phyloP scores from a whole-genome alignment of 2,329 filamentous ascomycete genomes.

The Phialophora macrospora region DNA sequence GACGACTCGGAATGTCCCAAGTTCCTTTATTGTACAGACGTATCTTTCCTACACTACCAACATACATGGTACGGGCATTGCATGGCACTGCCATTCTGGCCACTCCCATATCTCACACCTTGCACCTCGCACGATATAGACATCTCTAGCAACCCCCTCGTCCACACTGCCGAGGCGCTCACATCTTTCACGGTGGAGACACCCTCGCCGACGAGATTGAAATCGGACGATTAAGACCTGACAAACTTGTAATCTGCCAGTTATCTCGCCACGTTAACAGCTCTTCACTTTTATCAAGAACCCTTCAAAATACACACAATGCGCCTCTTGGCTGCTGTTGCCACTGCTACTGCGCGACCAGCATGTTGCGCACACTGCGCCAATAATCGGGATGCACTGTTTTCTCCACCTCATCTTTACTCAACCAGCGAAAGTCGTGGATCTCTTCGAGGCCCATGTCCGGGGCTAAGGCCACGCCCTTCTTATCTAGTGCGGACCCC shows the following conservation, averaged over 20 bases:
- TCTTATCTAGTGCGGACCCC: conserved; percentile 6
- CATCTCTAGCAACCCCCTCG: neutral
- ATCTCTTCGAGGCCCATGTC: conserved; percentile 55
- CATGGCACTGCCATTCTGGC: neutral
- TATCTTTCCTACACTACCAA: neutral
- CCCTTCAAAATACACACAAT: neutral
- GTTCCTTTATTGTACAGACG: neutral
- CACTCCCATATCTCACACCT: neutral
- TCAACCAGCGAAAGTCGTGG: conserved; percentile 88
- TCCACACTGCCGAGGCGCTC: neutral
- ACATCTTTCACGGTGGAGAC: neutral
- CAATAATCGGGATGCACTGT: conserved; percentile 72
- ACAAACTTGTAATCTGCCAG: neutral
- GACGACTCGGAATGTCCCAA: neutral
- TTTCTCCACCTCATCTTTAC: conserved; percentile 80
- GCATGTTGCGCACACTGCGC: conserved; percentile 77
- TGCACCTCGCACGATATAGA: neutral
- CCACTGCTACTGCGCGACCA: conserved; percentile 68
- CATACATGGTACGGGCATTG: neutral
- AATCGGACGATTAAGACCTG: neutral
- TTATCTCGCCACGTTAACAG: neutral
- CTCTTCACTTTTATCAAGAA: neutral
- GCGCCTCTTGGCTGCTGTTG: neutral
- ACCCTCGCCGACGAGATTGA: neutral
- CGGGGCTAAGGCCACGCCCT: neutral